Evolutionary conservation across 768 basidiomycete genomes (phyloP).

Genomic region (Suillus discolor): DNA sequence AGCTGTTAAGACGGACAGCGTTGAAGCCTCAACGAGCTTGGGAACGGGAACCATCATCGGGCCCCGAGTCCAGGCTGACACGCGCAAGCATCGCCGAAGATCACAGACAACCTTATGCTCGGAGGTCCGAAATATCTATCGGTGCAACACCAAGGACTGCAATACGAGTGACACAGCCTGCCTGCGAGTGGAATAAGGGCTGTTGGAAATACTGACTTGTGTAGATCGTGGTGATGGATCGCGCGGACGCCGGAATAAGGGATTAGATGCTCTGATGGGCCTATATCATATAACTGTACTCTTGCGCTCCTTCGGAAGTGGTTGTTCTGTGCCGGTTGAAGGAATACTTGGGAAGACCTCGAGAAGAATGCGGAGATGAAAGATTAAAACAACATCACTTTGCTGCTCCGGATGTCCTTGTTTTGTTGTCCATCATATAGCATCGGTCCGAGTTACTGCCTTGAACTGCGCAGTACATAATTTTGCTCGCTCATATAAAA

Average conservation of each 20-base stretch:
- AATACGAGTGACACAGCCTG: no score
- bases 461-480: neutral
- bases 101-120: neutral
- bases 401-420: neutral
- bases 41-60: neutral
- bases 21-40: no score
- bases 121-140: no score
- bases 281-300: neutral
- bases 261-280: neutral
- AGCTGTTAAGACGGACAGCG: no score
- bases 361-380: slow-evolving; percentile 88
- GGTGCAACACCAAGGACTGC: no score
- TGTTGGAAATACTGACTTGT: neutral
- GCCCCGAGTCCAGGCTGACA: neutral
- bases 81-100: neutral
- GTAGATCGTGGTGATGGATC: neutral
- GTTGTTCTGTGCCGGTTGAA: slow-evolving; percentile 42
- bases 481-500: neutral
- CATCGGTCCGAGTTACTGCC: neutral
- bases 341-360: slow-evolving; percentile 98
- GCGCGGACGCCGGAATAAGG: neutral
- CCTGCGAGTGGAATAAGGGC: no score
- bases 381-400: neutral
- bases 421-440: neutral
- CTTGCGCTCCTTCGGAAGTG: neutral